phyloP scores from a whole-genome alignment of 768 basidiomycete genomes.

The Xerocomellus chrysenteron region DNA sequence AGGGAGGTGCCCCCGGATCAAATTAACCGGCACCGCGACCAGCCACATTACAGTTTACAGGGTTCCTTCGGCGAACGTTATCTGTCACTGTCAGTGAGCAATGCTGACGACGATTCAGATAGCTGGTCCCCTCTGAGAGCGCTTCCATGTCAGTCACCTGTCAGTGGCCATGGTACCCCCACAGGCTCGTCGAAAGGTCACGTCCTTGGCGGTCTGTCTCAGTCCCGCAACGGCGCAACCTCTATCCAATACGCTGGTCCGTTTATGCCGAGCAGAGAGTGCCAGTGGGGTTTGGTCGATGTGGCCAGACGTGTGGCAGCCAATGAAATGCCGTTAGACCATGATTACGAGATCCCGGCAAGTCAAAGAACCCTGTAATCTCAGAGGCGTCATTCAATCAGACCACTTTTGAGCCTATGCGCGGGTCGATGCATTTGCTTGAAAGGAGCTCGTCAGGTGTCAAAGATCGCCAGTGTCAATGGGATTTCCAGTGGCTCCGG shows the following conservation, averaged over 20 bases:
- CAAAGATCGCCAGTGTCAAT: neutral
- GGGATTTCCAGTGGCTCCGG: neutral
- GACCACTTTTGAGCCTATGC: neutral
- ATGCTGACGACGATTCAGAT: neutral
- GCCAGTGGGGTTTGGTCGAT: neutral
- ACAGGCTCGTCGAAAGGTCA: neutral
- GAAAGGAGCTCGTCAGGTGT: neutral
- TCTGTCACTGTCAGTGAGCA: conserved; percentile 1
- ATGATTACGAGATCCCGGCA: neutral
- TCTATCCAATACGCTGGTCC: neutral
- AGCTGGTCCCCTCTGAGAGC: neutral
- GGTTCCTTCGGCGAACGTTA: neutral
- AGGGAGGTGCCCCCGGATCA: neutral
- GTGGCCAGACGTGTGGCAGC: conserved; percentile 1
- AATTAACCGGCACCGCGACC: conserved; percentile 10
- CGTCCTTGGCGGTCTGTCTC: neutral
- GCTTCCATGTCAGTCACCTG: neutral
- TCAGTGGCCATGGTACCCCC: neutral
- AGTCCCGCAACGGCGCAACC: neutral
- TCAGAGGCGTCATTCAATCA: conserved; percentile 3
- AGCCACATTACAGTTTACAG: neutral
- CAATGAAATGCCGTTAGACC: conserved; percentile 1
- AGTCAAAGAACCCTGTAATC: conserved; percentile 1
- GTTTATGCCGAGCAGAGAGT: neutral
- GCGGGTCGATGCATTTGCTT: neutral